Base-by-base conservation (phyloP, 176 grass and related monocot genomes). In the Phoenix roebelenii region DNA sequence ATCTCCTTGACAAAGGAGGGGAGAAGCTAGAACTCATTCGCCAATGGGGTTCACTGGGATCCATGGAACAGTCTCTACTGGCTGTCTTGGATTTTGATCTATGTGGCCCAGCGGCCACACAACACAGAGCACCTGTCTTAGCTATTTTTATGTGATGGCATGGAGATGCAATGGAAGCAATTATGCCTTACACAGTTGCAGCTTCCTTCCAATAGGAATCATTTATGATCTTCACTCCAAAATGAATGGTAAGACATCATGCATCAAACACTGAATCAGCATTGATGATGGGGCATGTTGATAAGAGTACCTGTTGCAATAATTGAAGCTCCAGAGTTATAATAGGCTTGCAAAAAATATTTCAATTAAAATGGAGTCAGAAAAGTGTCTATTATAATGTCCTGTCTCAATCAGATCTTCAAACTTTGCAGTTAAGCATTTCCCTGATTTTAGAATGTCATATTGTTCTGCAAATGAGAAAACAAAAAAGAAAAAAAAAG, bases 121-220 rank as follows among this genome's bases (percentile, higher is more conserved):
- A 98, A 78, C 93, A 98, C 75, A 92, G 81, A 69, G 93, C 81
- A 73, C 88, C 93, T 88, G 84, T 98, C 67, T 85, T 92, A 82
- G 60, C 63, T 80, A 84, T 83, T 90, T 76, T 88, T 63, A 65
- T 44, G 44, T 49, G 39, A 68, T 63, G 66, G 64, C 62, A 52
- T 49, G 63, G 15, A 79, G 58, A 71, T 62, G 68, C 66, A 58
- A 62, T n/a, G 76, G 48, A 54, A 44, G 65, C 71, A 61, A 56
- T 56, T 56, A 22, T 22, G 5, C 24, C 28, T 30, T 30, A 7
- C 23, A 14, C 54, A 56, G 7, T 56, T 20, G 54, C 4, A 56
- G 22, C 7, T 56, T 23, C 12, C 54, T 56, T 22, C 54, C 54
- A 23, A 56, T 56, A 6, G 10, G 2, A 44, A 44, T 44, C 35